Percentiles rank a stretch among this genome's conserved stretches.
phyloP scores from a whole-genome alignment of 106 monocot genomes.

The Ottelia alismoides region DNA sequence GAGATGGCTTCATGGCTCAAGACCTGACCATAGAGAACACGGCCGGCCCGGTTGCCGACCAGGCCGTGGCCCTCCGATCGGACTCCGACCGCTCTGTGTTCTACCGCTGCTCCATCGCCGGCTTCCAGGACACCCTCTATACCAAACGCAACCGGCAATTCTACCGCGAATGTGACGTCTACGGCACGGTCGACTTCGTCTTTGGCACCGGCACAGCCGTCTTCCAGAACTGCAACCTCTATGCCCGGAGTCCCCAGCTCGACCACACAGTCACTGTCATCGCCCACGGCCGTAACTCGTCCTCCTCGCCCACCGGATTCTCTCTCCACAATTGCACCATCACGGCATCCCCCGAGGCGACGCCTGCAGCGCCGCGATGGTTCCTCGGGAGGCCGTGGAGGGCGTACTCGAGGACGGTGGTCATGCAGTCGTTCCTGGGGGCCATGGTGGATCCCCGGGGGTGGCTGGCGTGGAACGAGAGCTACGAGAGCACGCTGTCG shows the following conservation, averaged over 20 bases:
- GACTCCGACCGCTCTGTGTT: not conserved
- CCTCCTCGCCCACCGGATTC: not conserved
- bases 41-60: not conserved
- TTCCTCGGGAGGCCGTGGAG: slow-evolving; percentile 16
- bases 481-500: slow-evolving; percentile 13
- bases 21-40: slow-evolving; percentile 3
- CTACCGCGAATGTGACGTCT: slow-evolving; percentile 4
- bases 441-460: slow-evolving; percentile 9
- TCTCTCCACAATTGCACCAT: slow-evolving; percentile 2
- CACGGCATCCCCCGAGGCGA: not conserved
- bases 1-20: not conserved
- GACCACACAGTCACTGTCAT: not conserved
- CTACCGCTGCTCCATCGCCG: not conserved
- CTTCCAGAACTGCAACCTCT: slow-evolving; percentile 5
- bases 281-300: slow-evolving; percentile 1
- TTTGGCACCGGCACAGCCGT: not conserved
- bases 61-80: not conserved
- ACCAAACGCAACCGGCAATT: not conserved
- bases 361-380: not conserved
- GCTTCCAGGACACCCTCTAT: slow-evolving; percentile 1
- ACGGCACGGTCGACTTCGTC: slow-evolving; percentile 5
- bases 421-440: slow-evolving; percentile 11
- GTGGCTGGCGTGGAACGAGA: slow-evolving; percentile 14
- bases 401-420: slow-evolving; percentile 13
- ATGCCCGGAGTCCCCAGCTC: not conserved